These are phyloP conservation scores for carrot (Daucus carota) DNA, from an alignment of 129 eudicot genomes.

Conservation along the genomic window DH1_v3.0 NC_030383.2:55920001-55920500, in stretches of 20 bases:
- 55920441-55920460: constrained; percentile 81
- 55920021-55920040: neutral
- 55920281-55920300: constrained; percentile 65
- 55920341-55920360: constrained; percentile 43
- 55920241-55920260: constrained; percentile 79
- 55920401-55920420: neutral
- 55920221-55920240: constrained; percentile 75
- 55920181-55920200: neutral
- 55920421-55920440: constrained; percentile 52
- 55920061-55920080: neutral
- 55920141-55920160: neutral
- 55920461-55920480: constrained; percentile 94
- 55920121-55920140: neutral
- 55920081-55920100: neutral
- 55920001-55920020: neutral
- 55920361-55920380: neutral
- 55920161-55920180: neutral
- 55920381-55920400: neutral
- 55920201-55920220: constrained; percentile 34
- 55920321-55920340: constrained; percentile 83
- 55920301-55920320: constrained; percentile 75
- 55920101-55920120: neutral
- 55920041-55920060: neutral
- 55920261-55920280: constrained; percentile 90
- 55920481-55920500: constrained; percentile 84